These are phyloP conservation scores for Pythium periplocum DNA, from an alignment of 352 stramenopile species.

Conservation along the genomic window DNA sequence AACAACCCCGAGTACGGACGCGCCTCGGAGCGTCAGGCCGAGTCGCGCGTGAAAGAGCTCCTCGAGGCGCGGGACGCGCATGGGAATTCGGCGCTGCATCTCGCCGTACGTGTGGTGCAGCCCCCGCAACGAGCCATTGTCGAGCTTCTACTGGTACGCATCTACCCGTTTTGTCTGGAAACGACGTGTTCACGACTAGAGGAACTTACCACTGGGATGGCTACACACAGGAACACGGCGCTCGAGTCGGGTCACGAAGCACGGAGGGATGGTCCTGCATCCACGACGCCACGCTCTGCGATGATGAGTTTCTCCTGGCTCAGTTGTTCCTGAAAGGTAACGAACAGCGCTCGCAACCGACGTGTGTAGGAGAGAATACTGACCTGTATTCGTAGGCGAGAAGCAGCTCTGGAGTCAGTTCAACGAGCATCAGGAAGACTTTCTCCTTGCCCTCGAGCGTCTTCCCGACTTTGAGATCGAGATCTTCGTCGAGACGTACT, in stretches of 20 bases:
- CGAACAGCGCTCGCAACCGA: neutral
- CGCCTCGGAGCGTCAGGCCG: neutral
- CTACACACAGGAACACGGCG: conserved; percentile 26
- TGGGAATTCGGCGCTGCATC: conserved; percentile 70
- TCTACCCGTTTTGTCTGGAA: neutral
- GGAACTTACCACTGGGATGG: too few species aligned
- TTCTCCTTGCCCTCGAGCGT: conserved; percentile 55
- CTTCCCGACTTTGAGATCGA: conserved; percentile 78
- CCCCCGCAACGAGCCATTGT: conserved; percentile 54
- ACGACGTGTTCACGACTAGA: too few species aligned
- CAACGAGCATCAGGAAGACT: conserved; percentile 39
- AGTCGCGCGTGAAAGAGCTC: conserved; percentile 23
- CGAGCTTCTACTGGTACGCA: conserved; percentile 42
- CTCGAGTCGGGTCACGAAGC: conserved; percentile 29
- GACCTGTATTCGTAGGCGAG: conserved; percentile 25
- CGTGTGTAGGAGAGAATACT: neutral
- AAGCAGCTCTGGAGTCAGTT: conserved; percentile 51
- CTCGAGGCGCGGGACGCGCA: conserved; percentile 51
- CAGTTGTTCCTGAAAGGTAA: conserved; percentile 49
- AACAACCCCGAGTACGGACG: conserved; percentile 1
- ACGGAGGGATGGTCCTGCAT: conserved; percentile 65
- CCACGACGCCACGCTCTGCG: conserved; percentile 65
- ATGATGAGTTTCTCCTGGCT: conserved; percentile 72
- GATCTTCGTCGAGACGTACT: conserved; percentile 74
- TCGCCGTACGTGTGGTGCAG: conserved; percentile 64